Base-by-base conservation (phyloP, 148 eudicot genomes). In the Fagopyrum esculentum region DNA sequence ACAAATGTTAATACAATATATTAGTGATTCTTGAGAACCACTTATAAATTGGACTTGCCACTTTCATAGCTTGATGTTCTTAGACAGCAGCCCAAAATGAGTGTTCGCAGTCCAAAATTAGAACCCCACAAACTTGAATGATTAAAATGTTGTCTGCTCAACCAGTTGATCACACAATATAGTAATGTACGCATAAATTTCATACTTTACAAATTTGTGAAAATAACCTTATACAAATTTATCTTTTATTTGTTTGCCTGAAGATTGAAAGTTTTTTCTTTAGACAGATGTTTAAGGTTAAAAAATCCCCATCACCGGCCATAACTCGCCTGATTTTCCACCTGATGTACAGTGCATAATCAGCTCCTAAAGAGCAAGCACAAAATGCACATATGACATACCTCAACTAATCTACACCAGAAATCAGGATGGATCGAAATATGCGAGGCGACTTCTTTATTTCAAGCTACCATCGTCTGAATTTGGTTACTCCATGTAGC, bases 401-500 rank as follows among this genome's bases (percentile, higher is more conserved):
- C 1, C 29, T 17, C 26, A n/a, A 56, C 26, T 26, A 60, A 35
- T 66, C 9, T 66, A 40, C 17, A 35, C 8, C 22, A 35, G 46
- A 15, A 13, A 63, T 12, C 69, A 63, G 45, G n/a, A 11, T 29
- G 3, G 5, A 30, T 63, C 5, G 11, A 22, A 35, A 35, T 1
- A 35, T 2, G 1, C 19, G 0, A 13, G 5, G 47, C 5, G 9
- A 3, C 19, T 66, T 43, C 12, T 66, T 46, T 35, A 35, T 17
- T 66, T 66, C 71, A 66, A 35, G 22, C 12, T 15, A 43, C 19
- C 3, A 66, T 66, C 15, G 52, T 49, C 71, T 66, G 71, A 13
- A 40, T 40, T 40, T 66, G 71, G 46, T 66, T 43, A 66, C 47
- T 71, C 97, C 97, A 91, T n/a, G 86, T 69, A 79, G 83, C 82